Evolutionary conservation across 306 rosid species (phyloP).

Genomic region (Sicyos edulis): DNA sequence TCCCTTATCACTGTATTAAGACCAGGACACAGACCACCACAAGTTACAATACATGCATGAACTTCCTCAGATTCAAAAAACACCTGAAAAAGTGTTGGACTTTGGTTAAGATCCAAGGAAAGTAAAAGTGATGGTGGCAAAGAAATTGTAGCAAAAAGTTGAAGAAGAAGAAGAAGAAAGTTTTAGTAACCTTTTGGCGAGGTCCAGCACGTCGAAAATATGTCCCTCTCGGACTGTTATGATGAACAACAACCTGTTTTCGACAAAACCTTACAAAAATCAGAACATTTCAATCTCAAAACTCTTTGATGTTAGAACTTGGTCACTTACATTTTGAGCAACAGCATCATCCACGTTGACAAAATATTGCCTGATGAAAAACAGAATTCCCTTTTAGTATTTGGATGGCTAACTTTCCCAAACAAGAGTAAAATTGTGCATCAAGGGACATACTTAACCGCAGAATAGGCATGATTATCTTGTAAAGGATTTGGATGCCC

Average conservation of each 20-base stretch:
- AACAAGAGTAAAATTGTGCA: too few species aligned
- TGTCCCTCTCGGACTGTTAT: conserved; percentile 69
- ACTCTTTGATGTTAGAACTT: too few species aligned
- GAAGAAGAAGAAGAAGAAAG: too few species aligned
- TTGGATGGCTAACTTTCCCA: too few species aligned
- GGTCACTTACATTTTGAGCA: conserved; percentile 50
- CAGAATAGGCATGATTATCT: conserved; percentile 82
- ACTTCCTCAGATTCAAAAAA: conserved; percentile 46
- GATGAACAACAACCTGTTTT: conserved; percentile 70
- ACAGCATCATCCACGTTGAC: conserved; percentile 80
- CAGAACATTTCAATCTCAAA: conserved; percentile 9
- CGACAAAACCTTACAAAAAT: background rate
- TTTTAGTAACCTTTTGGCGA: conserved; percentile 56
- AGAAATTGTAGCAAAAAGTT: too few species aligned
- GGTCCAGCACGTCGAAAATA: conserved; percentile 98
- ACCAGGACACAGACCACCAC: conserved; percentile 57
- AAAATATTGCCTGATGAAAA: conserved; percentile 77
- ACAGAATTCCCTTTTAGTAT: conserved; percentile 5
- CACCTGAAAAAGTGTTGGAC: conserved; percentile 29
- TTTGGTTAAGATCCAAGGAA: too few species aligned
- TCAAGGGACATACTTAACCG: conserved; percentile 56
- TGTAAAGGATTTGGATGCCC: conserved; percentile 69
- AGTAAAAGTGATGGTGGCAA: too few species aligned
- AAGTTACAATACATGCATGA: conserved; percentile 49
- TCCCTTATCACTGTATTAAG: conserved; percentile 28